Percentiles rank a stretch among this genome's conserved stretches.
Conservation (phyloP, 305 asterid species). For the Fraxinus paxiana region DNA sequence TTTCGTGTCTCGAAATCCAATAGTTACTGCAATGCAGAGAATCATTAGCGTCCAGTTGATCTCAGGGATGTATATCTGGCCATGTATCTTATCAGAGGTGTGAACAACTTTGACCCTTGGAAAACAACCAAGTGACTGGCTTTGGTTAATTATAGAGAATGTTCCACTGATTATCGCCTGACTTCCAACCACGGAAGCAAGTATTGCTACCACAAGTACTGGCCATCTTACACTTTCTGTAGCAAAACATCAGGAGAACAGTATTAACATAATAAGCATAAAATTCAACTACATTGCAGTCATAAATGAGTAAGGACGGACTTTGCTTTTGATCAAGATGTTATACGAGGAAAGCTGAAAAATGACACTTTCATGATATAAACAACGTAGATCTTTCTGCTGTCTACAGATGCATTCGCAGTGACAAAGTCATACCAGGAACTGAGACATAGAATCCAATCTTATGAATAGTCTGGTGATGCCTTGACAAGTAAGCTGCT, state of each 20-base stretch:
- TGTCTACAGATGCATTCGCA: not conserved
- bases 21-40: slow-evolving; percentile 91
- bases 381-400: not conserved
- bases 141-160: slow-evolving; percentile 90
- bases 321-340: not conserved
- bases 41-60: slow-evolving; percentile 94
- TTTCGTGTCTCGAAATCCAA: slow-evolving; percentile 84
- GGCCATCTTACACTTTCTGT: slow-evolving; percentile 87
- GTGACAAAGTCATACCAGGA: slow-evolving; percentile 54
- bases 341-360: not conserved
- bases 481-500: slow-evolving; percentile 86
- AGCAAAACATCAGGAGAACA: slow-evolving; percentile 1
- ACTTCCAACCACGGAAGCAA: slow-evolving; percentile 95
- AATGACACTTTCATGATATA: not conserved
- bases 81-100: slow-evolving; percentile 79
- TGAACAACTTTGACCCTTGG: slow-evolving; percentile 93
- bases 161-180: slow-evolving; percentile 98
- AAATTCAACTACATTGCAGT: not conserved
- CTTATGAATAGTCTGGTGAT: slow-evolving; percentile 66
- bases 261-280: slow-evolving; percentile 1
- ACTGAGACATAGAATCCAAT: slow-evolving; percentile 91
- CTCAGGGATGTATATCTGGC: slow-evolving; percentile 96
- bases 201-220: slow-evolving; percentile 77
- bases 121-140: slow-evolving; percentile 90
- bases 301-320: not conserved